Percentiles rank a stretch among this genome's conserved stretches.
These are phyloP conservation scores for Salix purpurea DNA, from an alignment of 345 rosid species.

Conservation along the genomic window DNA sequence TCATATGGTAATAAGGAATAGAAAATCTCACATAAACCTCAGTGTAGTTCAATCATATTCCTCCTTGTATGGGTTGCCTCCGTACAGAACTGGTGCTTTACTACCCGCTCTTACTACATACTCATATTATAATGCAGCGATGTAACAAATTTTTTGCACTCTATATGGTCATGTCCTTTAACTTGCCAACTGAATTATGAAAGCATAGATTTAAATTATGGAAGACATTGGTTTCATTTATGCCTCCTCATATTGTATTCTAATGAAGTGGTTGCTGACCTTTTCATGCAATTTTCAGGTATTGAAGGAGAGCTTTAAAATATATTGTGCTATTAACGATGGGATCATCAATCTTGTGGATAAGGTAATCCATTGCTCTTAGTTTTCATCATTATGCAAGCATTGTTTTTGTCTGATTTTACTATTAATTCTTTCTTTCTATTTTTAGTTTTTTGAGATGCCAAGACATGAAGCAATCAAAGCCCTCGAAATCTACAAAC, in stretches of 20 bases:
- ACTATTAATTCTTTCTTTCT: slow-evolving; percentile 11
- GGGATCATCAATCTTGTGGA: slow-evolving; percentile 99
- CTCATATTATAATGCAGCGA: not conserved
- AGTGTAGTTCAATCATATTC: not conserved
- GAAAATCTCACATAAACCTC: not conserved
- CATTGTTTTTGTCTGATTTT: slow-evolving; percentile 4
- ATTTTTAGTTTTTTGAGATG: slow-evolving; percentile 92
- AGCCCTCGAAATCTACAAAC: slow-evolving; percentile 79
- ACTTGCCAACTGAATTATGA: not conserved
- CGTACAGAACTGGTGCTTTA: not conserved
- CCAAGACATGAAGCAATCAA: slow-evolving; percentile 87
- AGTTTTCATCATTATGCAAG: slow-evolving; percentile 4
- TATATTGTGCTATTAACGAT: slow-evolving; percentile 90
- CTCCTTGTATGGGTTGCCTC: not conserved
- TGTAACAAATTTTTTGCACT: not conserved
- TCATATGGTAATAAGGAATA: not conserved
- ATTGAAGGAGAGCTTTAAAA: slow-evolving; percentile 95
- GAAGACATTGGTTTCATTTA: not conserved
- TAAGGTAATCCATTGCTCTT: slow-evolving; percentile 52
- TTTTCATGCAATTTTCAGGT: slow-evolving; percentile 53
- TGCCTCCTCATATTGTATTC: not conserved
- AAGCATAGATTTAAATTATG: not conserved
- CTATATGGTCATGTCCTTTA: not conserved
- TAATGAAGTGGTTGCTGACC: slow-evolving; percentile 2
- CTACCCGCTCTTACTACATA: not conserved